A percentile compares a stretch with the other conserved stretches of the same genome.
These are phyloP conservation scores for Pseudozyma sp. DNA, from an alignment of 1,284 basidiomycete genomes.

Conservation along the genomic window DNA sequence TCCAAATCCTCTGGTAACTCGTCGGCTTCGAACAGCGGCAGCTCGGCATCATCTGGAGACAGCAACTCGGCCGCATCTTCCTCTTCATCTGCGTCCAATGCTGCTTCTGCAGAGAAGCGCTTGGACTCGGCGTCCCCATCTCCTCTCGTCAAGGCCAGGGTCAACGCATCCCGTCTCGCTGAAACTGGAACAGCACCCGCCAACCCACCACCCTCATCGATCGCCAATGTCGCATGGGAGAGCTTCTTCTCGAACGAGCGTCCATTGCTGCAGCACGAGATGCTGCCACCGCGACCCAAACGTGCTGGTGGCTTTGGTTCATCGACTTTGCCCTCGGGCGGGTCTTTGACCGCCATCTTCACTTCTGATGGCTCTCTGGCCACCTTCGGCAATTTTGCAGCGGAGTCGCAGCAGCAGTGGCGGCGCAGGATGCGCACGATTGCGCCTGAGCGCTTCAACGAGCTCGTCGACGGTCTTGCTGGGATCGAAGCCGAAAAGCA, in stretches of 20 bases:
- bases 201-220: constrained; percentile 51
- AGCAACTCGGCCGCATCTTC: constrained; percentile 36
- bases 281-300: constrained; percentile 49
- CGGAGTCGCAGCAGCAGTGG: constrained; percentile 39
- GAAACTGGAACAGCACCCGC: constrained; percentile 25
- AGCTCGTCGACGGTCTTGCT: constrained; percentile 47
- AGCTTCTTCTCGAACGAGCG: constrained; percentile 54
- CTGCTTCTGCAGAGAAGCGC: constrained; percentile 19
- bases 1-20: constrained; percentile 39
- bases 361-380: constrained; percentile 36
- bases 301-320: constrained; percentile 30
- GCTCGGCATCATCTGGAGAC: constrained; percentile 26
- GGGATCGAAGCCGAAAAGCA: constrained; percentile 16
- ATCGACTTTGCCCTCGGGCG: constrained; percentile 27
- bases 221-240: constrained; percentile 47
- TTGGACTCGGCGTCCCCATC: constrained; percentile 16
- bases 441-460: constrained; percentile 45
- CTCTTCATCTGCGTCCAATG: constrained; percentile 26
- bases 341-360: constrained; percentile 43
- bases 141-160: constrained; percentile 32
- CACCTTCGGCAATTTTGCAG: constrained; percentile 40
- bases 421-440: constrained; percentile 44
- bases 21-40: constrained; percentile 24
- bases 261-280: constrained; percentile 56
- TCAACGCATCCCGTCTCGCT: constrained; percentile 16